Conservation (phyloP, 2,329 filamentous ascomycete species). For the Juglanconis oblonga region DNA sequence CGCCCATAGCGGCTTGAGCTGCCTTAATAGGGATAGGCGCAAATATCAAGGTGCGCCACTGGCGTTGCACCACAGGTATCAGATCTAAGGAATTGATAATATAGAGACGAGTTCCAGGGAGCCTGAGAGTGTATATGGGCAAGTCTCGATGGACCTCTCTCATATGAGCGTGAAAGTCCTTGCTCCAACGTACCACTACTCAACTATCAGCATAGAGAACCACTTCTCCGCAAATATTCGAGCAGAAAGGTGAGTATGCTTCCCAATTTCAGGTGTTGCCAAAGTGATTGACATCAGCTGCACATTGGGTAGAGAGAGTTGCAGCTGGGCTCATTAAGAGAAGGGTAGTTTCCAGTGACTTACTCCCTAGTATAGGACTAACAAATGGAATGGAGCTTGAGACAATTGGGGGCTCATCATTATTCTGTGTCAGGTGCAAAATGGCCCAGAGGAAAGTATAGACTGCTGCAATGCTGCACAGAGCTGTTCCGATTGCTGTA, state of each 20-base stretch:
- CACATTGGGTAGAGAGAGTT: too few species aligned
- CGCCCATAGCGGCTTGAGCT: constrained; percentile 15
- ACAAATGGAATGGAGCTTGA: background rate
- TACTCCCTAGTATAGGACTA: constrained; percentile 6
- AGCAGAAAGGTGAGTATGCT: too few species aligned
- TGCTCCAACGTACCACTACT: constrained; percentile 9
- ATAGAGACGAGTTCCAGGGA: constrained; percentile 1
- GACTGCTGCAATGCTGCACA: background rate
- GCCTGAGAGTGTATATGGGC: constrained; percentile 3
- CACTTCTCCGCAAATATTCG: too few species aligned
- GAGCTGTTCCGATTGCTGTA: background rate
- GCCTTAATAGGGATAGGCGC: constrained; percentile 3
- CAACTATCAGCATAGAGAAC: background rate
- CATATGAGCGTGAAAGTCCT: constrained; percentile 7
- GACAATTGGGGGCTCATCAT: constrained; percentile 3
- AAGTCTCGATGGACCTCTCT: background rate
- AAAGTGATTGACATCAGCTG: too few species aligned
- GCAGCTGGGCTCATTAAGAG: background rate
- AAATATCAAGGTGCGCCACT: constrained; percentile 1
- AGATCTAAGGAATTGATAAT: constrained; percentile 25
- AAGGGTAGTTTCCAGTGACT: background rate
- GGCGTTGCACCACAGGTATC: constrained; percentile 46
- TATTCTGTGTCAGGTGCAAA: background rate
- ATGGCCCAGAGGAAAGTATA: background rate
- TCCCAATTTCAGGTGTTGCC: too few species aligned